Evolutionary conservation across 1,139 yeast species (phyloP), one percentile per base, ranked within the genome.

Genomic region (Candida frijolesensis): DNA sequence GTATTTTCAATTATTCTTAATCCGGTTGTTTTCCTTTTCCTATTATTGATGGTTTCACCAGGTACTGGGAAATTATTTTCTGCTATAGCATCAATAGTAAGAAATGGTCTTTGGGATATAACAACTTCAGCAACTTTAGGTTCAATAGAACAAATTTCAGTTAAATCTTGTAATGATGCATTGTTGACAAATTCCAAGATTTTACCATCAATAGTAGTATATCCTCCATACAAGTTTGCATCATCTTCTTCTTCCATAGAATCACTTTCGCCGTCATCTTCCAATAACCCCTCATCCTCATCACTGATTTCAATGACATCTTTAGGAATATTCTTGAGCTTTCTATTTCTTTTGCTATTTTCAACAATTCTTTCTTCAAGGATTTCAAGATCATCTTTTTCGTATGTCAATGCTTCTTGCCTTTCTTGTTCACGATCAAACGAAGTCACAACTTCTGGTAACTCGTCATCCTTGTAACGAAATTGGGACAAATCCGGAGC

Each of bases 161-260:
- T 80, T 47, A 94, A 74, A 63, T 92, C 97, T 51, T 84, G 83
- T 2, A 75, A 74, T 11, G 89, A 80, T 0, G 96, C 94, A 29
- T 82, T 81, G 65, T 94, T 94, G 58, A 94, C 74, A 60, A 94
- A 91, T 46, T 84, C 82, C 50, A 92, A 71, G 30, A 91, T 83
- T 52, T 89, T 84, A 14, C 74, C 72, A 60, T 88, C 96, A 54
- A 76, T 76, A 3, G 74, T 61, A 0, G 81, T 76, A 51, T 88
- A 77, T 30, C 82, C 82, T 5, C 60, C 60, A 54, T 56, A 64
- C 34, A 58, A 63, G 50, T 51, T 69, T 48, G 68, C 79, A 44
- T 71, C 79, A 53, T 68, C 78, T 45, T 67, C 76, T 29, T 66
- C 73, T 4, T 74, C 68, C 72, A 72, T 62, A 22, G 68, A 76